Conservation (phyloP, 176 grass and related monocot genomes). For the Phragmites australis region DNA sequence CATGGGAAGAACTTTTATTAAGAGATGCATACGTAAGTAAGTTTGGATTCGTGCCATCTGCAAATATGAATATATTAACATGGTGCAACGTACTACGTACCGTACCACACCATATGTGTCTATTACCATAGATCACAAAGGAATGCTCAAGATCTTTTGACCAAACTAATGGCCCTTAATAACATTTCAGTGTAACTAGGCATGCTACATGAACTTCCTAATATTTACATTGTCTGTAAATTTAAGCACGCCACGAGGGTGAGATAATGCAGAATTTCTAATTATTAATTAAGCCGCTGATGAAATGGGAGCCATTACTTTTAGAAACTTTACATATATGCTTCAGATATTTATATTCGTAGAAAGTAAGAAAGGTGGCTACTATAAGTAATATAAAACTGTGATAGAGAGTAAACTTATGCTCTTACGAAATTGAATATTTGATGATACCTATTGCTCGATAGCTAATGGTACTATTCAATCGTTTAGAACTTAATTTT, state of each 20-base stretch:
- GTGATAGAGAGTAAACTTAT: neutral
- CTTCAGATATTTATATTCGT: conserved; percentile 9
- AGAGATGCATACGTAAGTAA: neutral
- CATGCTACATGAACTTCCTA: neutral
- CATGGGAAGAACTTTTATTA: conserved; percentile 7
- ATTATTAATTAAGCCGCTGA: neutral
- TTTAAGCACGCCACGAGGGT: neutral
- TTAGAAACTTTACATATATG: conserved; percentile 31
- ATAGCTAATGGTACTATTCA: conserved; percentile 2
- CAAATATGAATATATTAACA: neutral
- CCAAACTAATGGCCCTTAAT: neutral
- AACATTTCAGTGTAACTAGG: neutral
- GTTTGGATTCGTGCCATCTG: neutral
- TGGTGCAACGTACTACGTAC: neutral
- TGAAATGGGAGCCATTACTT: conserved; percentile 34
- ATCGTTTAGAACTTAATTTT: conserved; percentile 6
- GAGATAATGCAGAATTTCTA: neutral
- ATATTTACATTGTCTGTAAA: neutral
- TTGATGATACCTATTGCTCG: conserved; percentile 11
- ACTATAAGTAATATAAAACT: neutral
- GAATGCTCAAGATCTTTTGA: neutral
- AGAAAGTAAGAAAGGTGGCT: conserved; percentile 10
- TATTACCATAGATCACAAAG: neutral
- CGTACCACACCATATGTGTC: neutral
- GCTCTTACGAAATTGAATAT: conserved; percentile 21